Evolutionary conservation across 2,329 filamentous ascomycete species (phyloP).

Genomic region (Neofusicoccum sp.): DNA sequence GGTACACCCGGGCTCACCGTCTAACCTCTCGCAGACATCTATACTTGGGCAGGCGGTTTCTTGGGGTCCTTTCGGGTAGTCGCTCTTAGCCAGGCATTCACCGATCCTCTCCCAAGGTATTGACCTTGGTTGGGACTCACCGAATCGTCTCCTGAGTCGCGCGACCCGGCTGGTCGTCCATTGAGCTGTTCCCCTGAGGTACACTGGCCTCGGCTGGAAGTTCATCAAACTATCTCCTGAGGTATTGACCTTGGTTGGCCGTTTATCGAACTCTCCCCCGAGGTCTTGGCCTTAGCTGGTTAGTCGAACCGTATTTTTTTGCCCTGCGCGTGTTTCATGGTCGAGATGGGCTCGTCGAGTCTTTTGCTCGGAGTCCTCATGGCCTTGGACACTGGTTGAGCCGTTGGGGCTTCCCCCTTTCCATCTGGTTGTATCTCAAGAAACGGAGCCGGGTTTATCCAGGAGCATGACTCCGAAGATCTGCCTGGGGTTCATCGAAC

Average conservation of each 20-base stretch:
- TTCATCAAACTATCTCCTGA: neutral
- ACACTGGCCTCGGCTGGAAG: slow-evolving; percentile 8
- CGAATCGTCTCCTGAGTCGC: neutral
- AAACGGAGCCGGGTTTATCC: neutral
- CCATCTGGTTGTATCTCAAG: neutral
- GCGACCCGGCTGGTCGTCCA: neutral
- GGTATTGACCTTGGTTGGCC: slow-evolving; percentile 2
- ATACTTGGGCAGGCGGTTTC: slow-evolving; percentile 1
- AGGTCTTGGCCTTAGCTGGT: slow-evolving; percentile 2
- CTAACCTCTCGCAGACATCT: neutral
- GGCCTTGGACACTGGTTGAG: neutral
- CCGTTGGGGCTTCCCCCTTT: neutral
- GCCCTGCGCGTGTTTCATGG: neutral
- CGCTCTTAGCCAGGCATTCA: neutral
- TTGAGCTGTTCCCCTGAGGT: slow-evolving; percentile 6
- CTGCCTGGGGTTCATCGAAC: neutral
- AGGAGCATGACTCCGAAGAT: neutral
- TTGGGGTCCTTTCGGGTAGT: neutral
- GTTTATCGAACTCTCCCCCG: neutral
- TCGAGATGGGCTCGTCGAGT: neutral
- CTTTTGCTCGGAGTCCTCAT: neutral
- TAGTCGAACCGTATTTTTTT: slow-evolving; percentile 6
- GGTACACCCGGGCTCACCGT: neutral
- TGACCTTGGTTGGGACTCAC: neutral
- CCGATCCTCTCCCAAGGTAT: neutral